Evolutionary conservation across 2,329 filamentous ascomycete species (phyloP).

Genomic region (Cytospora piceae): DNA sequence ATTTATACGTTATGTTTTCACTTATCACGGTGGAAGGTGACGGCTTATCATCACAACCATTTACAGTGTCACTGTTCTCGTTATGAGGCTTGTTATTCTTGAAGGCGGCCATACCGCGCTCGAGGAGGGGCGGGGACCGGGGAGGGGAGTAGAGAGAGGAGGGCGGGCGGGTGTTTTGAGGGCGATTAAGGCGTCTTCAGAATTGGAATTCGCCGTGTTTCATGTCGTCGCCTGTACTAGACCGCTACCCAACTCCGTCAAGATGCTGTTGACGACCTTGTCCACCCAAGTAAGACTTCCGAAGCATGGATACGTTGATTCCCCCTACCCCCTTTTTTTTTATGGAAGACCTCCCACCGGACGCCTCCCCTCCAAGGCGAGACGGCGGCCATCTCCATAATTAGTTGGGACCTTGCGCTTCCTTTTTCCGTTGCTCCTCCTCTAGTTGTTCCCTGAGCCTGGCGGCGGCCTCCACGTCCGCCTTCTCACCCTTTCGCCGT

Average conservation of each 20-base stretch:
- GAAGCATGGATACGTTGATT: not conserved
- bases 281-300: not conserved
- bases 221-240: slow-evolving; percentile 1
- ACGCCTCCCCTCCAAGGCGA: too few relatives aligned
- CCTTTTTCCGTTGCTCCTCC: slow-evolving; percentile 57
- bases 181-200: not conserved
- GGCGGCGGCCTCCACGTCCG: slow-evolving; percentile 70
- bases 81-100: too few relatives aligned
- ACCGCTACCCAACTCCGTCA: not conserved
- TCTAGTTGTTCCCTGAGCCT: slow-evolving; percentile 65
- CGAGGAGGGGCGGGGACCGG: too few relatives aligned
- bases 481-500: slow-evolving; percentile 86
- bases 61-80: too few relatives aligned
- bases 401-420: slow-evolving; percentile 39
- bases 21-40: too few relatives aligned
- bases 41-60: too few relatives aligned
- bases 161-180: not conserved
- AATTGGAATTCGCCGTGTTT: not conserved
- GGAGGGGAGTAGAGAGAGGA: too few relatives aligned
- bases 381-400: not conserved
- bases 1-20: too few relatives aligned
- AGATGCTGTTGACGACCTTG: slow-evolving; percentile 5
- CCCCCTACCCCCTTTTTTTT: not conserved
- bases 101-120: too few relatives aligned
- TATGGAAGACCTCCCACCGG: not conserved